Evolutionary conservation across 2,329 filamentous ascomycete species (phyloP).

Genomic region (Dissoconium aciculare): DNA sequence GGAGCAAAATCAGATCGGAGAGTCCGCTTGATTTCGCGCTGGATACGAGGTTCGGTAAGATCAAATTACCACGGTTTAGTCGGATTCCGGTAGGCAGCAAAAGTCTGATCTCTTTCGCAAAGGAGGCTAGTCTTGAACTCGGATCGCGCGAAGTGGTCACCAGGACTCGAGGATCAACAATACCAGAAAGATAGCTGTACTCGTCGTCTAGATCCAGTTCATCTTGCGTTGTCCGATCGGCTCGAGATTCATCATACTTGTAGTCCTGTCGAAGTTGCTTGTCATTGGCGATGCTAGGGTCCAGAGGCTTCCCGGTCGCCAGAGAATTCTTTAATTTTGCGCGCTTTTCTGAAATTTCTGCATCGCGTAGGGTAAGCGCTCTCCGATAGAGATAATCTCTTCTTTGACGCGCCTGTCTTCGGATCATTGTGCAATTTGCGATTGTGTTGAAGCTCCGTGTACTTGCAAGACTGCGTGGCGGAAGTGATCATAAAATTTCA

Average conservation of each 20-base stretch:
- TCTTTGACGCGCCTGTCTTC: slow-evolving; percentile 62
- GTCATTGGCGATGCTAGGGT: slow-evolving; percentile 72
- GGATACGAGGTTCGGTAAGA: slow-evolving; percentile 69
- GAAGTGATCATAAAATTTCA: too few species aligned
- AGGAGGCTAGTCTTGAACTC: slow-evolving; percentile 68
- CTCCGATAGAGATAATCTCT: slow-evolving; percentile 83
- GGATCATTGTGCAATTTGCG: slow-evolving; percentile 29
- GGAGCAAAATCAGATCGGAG: slow-evolving; percentile 71
- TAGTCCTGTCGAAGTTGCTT: slow-evolving; percentile 71
- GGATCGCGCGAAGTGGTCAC: slow-evolving; percentile 86
- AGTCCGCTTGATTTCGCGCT: slow-evolving; percentile 69
- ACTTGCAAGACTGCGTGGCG: too few species aligned
- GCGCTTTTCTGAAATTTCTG: slow-evolving; percentile 82
- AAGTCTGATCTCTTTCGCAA: slow-evolving; percentile 80
- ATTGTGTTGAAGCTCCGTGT: slow-evolving; percentile 3
- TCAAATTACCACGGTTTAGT: slow-evolving; percentile 79
- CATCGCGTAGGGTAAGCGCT: slow-evolving; percentile 74
- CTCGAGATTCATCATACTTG: slow-evolving; percentile 77
- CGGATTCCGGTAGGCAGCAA: slow-evolving; percentile 74
- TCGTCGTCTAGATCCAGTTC: slow-evolving; percentile 71
- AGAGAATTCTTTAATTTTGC: slow-evolving; percentile 74
- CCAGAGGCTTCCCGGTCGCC: slow-evolving; percentile 75
- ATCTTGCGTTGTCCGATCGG: slow-evolving; percentile 51
- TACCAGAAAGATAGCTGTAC: slow-evolving; percentile 78
- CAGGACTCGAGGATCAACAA: slow-evolving; percentile 75